These are phyloP conservation scores for Colletotrichum eleusines DNA, from an alignment of 2,329 filamentous ascomycete species.

Conservation along the genomic window DNA sequence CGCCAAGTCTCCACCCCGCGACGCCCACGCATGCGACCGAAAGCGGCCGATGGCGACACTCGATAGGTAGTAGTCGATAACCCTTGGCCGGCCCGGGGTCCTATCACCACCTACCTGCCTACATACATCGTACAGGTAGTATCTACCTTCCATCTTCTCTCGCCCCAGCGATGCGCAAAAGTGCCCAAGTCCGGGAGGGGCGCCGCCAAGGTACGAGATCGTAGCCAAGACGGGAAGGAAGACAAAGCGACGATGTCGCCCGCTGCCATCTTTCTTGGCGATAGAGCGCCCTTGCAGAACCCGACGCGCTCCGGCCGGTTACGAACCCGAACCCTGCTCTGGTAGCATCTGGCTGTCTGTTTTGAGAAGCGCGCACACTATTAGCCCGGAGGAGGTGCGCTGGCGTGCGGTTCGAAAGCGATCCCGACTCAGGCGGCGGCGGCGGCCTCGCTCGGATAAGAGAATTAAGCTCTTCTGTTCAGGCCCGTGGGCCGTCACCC, in stretches of 20 bases:
- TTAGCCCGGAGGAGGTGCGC: no score
- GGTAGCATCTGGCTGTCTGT: neutral
- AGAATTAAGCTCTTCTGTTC: neutral
- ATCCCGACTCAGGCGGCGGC: constrained; percentile 39
- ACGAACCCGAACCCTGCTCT: constrained; percentile 15
- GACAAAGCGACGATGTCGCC: neutral
- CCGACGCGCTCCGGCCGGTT: constrained; percentile 31
- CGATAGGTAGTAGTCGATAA: no score
- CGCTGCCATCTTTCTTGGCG: constrained; percentile 37
- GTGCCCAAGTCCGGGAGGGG: constrained; percentile 36
- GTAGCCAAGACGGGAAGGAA: constrained; percentile 40
- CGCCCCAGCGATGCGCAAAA: constrained; percentile 7
- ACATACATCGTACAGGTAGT: no score
- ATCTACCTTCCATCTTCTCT: no score
- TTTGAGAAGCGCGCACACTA: neutral
- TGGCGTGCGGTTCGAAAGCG: neutral
- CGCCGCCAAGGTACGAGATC: constrained; percentile 32
- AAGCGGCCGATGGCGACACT: constrained; percentile 19
- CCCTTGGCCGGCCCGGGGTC: neutral
- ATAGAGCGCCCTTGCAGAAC: constrained; percentile 1
- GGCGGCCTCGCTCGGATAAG: constrained; percentile 32
- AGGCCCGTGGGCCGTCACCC: neutral
- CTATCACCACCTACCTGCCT: neutral
- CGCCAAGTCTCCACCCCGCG: constrained; percentile 39
- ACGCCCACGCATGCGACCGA: constrained; percentile 25